Evolutionary conservation across 2,329 filamentous ascomycete species (phyloP), one percentile per base, ranked within the genome.

Genomic region (Exophiala lecanii-corni): DNA sequence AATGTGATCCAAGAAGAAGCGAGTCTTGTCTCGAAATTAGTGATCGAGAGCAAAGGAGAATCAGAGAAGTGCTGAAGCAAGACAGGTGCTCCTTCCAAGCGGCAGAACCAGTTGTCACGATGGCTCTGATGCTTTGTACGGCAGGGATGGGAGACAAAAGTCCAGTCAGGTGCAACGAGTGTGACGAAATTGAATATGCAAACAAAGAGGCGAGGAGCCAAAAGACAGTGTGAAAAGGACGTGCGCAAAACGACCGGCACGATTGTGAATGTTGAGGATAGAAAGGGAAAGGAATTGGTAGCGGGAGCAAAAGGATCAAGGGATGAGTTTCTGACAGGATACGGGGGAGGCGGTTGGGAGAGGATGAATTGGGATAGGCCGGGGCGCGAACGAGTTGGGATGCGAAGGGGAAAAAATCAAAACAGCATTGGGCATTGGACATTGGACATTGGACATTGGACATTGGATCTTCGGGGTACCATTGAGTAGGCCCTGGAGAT

Each of bases 131-230:
- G n/a, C 44, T 20, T 43, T 38, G 36, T 35, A 43, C 28, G 42
- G 47, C 40, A 52, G 45, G 37, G 52, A 47, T 39, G 51, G 48
- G 43, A 26, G 46, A 47, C 41, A 37, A 44, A 32, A 38, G 9
- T n/a, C 20, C 36, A 41, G 39, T 21, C 32, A 23, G 16, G 19
- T 41, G 31, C 41, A 47, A 50, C 41, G 46, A 52, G 47, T 47
- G 49, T 49, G 39, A 52, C 40, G 43, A 50, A 50, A 23, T 33
- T 38, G 39, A 43, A 39, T 16, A 36, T 28, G 16, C 4, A 36
- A 33, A 15, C 13, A 41, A 47, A 36, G 34, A 37, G 33, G n/a
- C n/a, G n/a, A n/a, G n/a, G n/a, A 21, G 37, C 20, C n/a, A 25
- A 23, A 35, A 36, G 28, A 44, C 19, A 20, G 34, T n/a, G 23